Base-by-base conservation (phyloP, 257 asterid genomes). In the Thymus mandschuricus region DNA sequence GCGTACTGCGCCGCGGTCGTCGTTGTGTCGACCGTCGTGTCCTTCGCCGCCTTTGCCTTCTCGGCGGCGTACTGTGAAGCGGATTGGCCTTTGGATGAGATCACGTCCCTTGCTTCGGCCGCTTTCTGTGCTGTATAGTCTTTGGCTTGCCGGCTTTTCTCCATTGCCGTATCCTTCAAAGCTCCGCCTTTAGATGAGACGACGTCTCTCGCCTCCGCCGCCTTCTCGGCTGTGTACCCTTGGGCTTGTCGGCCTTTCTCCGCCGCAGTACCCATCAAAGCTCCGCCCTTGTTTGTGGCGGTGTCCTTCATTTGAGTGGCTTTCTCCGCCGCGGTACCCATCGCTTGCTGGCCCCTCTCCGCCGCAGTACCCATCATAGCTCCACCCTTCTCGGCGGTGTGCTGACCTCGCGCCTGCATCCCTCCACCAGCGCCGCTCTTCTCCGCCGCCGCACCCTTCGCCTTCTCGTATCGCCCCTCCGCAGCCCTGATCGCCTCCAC, bases 401-500 rank as follows among this genome's bases (percentile, higher is more conserved):
- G 55, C 6, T 48, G 54, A 48, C 27, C 21, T 48, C 54, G 54
- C 13, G 54, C 56, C 33, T 54, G 34, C 60, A 10, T 9, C 38
- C 6, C 62, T 10, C 40, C 61, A 0, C 27, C 13, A 8, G 40
- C 40, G 35, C 78, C 73, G 13, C 34, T 40, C 40, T 56, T 30
- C 12, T 67, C 72, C 48, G 48, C 48, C 11, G 48, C 40, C 2
- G 40, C 41, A 6, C 41, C 41, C 41, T 38, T 38, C 7, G 41
- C 81, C 56, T 67, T 76, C 55, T 82, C 60, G 10, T 55, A 83
- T 1, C 88, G 78, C 60, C 85, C 81, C 43, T 81, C 85, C 0
- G 94, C 89, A 0, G 86, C 86, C 15, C 84, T 69, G 41, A 87
- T 79, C 0, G 92, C 83, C 9, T 87, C 87, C 54, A 54, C 62